A percentile compares a stretch with the other conserved stretches of the same genome.
Evolutionary conservation across 2,329 filamentous ascomycete species (phyloP).

Genomic region (Bipolaris zeicola): DNA sequence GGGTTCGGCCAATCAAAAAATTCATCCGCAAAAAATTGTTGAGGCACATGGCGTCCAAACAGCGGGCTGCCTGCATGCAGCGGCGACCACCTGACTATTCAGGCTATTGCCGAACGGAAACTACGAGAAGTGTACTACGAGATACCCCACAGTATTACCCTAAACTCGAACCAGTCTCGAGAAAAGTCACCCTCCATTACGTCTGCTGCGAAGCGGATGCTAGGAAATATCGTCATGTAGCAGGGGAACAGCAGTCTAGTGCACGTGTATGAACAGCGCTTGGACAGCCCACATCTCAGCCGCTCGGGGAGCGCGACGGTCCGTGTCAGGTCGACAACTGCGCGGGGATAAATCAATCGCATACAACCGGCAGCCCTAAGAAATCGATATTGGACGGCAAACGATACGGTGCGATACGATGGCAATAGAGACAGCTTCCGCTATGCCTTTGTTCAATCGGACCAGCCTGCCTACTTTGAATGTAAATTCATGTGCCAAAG

Average conservation of each 20-base stretch:
- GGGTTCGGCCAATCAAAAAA: conserved; percentile 36
- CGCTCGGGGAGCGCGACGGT: conserved; percentile 28
- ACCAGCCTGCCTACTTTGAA: conserved; percentile 32
- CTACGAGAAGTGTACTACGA: conserved; percentile 23
- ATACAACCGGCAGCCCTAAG: conserved; percentile 18
- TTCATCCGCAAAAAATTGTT: conserved; percentile 30
- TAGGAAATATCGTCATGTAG: conserved; percentile 10
- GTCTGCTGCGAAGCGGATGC: conserved; percentile 2
- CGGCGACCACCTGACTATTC: conserved; percentile 41
- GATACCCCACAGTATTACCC: conserved; percentile 17
- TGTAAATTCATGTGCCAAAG: conserved; percentile 15
- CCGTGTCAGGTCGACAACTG: conserved; percentile 28
- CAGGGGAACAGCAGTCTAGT: conserved; percentile 18
- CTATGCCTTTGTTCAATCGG: conserved; percentile 30
- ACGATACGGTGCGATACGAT: conserved; percentile 11
- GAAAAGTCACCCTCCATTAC: conserved; percentile 1
- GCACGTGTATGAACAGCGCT: conserved; percentile 27
- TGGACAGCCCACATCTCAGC: conserved; percentile 21
- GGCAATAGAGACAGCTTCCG: conserved; percentile 21
- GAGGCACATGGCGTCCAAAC: conserved; percentile 34
- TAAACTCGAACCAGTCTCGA: conserved; percentile 9
- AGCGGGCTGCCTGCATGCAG: conserved; percentile 31
- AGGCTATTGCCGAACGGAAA: conserved; percentile 21
- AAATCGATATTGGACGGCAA: conserved; percentile 19
- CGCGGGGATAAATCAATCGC: conserved; percentile 11